phyloP scores from a whole-genome alignment of 306 rosid genomes.

The Vigna angularis region DNA sequence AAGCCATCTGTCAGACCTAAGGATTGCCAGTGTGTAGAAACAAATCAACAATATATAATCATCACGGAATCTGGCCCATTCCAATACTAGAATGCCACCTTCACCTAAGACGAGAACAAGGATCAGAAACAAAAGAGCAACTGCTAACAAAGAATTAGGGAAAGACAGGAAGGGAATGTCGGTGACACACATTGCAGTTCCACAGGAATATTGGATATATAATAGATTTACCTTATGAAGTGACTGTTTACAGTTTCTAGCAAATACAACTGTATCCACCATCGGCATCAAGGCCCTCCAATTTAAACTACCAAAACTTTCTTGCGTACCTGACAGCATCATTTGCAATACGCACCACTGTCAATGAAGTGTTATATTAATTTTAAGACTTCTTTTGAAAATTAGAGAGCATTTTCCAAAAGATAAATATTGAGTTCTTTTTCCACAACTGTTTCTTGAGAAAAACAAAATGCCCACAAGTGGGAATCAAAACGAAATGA shows the following conservation, averaged over 20 bases:
- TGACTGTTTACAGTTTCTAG: constrained; percentile 31
- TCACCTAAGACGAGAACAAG: constrained; percentile 50
- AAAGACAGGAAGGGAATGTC: constrained; percentile 48
- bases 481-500: constrained; percentile 25
- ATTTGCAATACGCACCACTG: constrained; percentile 23
- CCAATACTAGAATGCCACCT: constrained; percentile 49
- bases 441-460: constrained; percentile 8
- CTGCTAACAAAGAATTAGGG: constrained; percentile 40
- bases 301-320: constrained; percentile 31
- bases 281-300: constrained; percentile 41
- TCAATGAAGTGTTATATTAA: constrained; percentile 29
- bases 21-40: constrained; percentile 53
- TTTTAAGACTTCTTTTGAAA: constrained; percentile 10
- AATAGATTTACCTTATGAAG: constrained; percentile 51
- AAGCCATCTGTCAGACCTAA: constrained; percentile 64
- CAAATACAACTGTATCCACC: constrained; percentile 43
- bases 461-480: constrained; percentile 11
- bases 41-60: constrained; percentile 52
- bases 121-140: constrained; percentile 49
- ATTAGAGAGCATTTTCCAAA: constrained; percentile 10
- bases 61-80: constrained; percentile 49
- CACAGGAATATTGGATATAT: constrained; percentile 46
- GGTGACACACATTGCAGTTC: constrained; percentile 28
- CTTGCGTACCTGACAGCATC: constrained; percentile 42
- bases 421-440: constrained; percentile 8